Base-by-base conservation (phyloP, 495 filamentous ascomycete species). In the Lepidopterella palustris region DNA sequence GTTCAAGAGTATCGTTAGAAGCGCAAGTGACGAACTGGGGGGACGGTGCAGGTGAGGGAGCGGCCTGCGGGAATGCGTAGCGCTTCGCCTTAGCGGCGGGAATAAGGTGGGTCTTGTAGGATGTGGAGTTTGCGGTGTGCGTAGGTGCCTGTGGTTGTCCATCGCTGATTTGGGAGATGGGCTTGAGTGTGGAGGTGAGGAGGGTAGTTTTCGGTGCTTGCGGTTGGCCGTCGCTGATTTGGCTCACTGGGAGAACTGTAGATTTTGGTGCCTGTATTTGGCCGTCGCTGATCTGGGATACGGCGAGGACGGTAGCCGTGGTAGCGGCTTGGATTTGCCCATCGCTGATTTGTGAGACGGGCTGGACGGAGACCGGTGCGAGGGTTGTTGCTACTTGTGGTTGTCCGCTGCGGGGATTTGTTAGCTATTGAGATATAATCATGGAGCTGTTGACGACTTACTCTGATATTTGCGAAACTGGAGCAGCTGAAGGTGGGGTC, bases 171-270 rank as follows among this genome's bases (percentile, higher is more conserved):
- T 57, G 52, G 23, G 52, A 25, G 20, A 55, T 26, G 10, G 52
- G 10, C 10, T 15, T 20, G 8, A 31, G 8, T 3, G 55, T 57
- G 21, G 40, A 31, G 52, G 24, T 24, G 18, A 11, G 9, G 35
- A 42, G 35, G 20, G 42, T 51, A 28, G 47, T 13, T 11, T 2
- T 21, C 9, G 66, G 54, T 0, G 75, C 78, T 68, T 82, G 79
- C 53, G 78, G 68, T 59, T 84, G 80, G 18, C 81, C 81, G 53
- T 84, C 82, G 4, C 70, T 66, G 61, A 73, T 72, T 32, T 83
- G 75, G 56, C 73, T 74, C 23, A 79, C 78, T 1, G 78, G 74
- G 15, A 28, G 23, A 21, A 24, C 21, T 11, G 47, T 51, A 28
- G 47, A 13, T 11, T 11, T 29, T 5, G 54, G 29, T 55, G 54